phyloP scores from a whole-genome alignment of 495 filamentous ascomycete genomes.

The Bacidia rubella region DNA sequence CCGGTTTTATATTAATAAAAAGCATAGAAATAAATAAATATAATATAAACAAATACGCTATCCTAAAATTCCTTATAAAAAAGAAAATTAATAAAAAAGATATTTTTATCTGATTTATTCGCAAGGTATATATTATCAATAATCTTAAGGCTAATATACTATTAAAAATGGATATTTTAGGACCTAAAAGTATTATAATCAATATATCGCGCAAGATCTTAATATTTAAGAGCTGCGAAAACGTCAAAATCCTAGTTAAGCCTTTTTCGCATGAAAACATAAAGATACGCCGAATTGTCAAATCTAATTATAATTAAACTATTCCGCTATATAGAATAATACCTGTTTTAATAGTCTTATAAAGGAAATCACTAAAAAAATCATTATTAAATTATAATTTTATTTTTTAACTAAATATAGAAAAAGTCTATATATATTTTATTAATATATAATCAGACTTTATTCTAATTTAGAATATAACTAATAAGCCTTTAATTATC shows the following conservation, averaged over 20 bases:
- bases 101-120: not conserved
- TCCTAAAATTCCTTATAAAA: not conserved
- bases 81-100: not conserved
- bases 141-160: conserved; percentile 1
- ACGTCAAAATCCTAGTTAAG: not conserved
- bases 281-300: not conserved
- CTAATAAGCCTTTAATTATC: conserved; percentile 3
- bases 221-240: no score
- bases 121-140: not conserved
- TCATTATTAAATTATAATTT: conserved; percentile 3
- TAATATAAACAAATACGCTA: conserved; percentile 1
- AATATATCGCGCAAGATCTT: no score
- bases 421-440: not conserved
- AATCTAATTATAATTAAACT: no score
- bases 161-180: not conserved
- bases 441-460: not conserved
- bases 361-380: conserved; percentile 1
- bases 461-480: not conserved
- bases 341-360: not conserved
- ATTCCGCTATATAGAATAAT: not conserved
- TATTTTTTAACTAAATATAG: not conserved
- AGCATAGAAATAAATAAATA: not conserved
- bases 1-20: not conserved
- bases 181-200: no score
- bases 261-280: not conserved